Base-by-base conservation (phyloP, 352 stramenopile species). In the Globisporangium rhizosaccharum region DNA sequence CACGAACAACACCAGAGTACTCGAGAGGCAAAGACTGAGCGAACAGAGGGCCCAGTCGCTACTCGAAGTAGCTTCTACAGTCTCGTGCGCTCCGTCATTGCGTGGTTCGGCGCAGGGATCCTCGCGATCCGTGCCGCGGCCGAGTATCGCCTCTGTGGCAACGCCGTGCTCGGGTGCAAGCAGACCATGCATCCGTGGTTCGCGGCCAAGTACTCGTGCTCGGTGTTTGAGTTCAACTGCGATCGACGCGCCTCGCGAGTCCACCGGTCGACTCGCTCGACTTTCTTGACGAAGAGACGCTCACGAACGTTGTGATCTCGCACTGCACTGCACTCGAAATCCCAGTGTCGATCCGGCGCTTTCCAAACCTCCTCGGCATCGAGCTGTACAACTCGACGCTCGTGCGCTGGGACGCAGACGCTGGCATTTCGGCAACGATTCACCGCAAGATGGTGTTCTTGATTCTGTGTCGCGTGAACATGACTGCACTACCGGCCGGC, bases 161-260 rank as follows among this genome's bases (percentile, higher is more conserved):
- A 8, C 30, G 4, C 30, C 30, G 30, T 36, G 30, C 30, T 36
- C n/a, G 49, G 48, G 48, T 85, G 75, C 45, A 36, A 62, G 11
- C 64, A 77, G 26, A 47, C 26, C 6, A 70, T 79, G 48, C 61
- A 64, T 15, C 68, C 70, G 14, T 85, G 72, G 75, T 70, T 85
- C 26, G 62, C 60, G 15, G 60, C 53, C 28, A 70, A 79, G 26
- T 61, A 67, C 4, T 52, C 67, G 9, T 73, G 67, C 30, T 51
- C 63, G 17, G 53, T 71, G 17, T 45, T 64, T 11, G 33, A 63
- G 25, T 68, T 68, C 57, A 66, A 74, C 26, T 74, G 67, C 50
- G 51, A 71, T 36, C 56, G 52, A 5, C 58, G 59, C 42, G 61
- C 17, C 23, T 47, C 10, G 42, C 25, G 17, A 59, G 18, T 6